Evolutionary conservation across 192 early-diverging fungal genomes (phyloP).

Genomic region (Entrophospora sp.): DNA sequence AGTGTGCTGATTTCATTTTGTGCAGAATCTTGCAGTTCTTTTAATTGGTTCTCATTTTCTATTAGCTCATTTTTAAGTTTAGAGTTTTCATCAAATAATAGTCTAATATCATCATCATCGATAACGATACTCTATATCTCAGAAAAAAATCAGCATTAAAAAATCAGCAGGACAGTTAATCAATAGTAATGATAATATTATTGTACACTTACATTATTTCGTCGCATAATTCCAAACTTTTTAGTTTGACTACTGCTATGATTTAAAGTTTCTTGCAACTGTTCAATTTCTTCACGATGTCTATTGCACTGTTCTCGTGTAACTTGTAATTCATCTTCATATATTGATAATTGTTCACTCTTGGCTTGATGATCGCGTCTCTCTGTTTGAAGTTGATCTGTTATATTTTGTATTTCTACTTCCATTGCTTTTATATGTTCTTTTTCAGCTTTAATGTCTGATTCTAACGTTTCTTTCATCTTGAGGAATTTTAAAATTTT

Average conservation of each 20-base stretch:
- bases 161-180: too few species aligned
- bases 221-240: not conserved
- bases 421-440: constrained; percentile 21
- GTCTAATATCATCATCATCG: too few species aligned
- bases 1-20: not conserved
- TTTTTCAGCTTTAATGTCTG: constrained; percentile 1
- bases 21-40: not conserved
- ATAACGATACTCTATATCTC: too few species aligned
- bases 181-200: not conserved
- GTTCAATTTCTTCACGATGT: not conserved
- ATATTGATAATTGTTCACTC: constrained; percentile 14
- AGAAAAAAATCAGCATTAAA: too few species aligned
- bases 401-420: constrained; percentile 15
- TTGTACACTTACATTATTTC: not conserved
- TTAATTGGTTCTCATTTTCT: not conserved
- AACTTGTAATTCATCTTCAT: constrained; percentile 21
- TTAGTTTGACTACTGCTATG: not conserved
- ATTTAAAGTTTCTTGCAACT: constrained; percentile 2
- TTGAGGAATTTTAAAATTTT: not conserved
- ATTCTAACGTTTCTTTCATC: constrained; percentile 12
- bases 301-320: constrained; percentile 1
- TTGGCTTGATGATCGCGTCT: constrained; percentile 19
- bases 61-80: not conserved
- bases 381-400: constrained; percentile 20
- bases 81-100: too few species aligned